Base-by-base conservation (phyloP, 768 basidiomycete genomes). In the Lactarius quietus region DNA sequence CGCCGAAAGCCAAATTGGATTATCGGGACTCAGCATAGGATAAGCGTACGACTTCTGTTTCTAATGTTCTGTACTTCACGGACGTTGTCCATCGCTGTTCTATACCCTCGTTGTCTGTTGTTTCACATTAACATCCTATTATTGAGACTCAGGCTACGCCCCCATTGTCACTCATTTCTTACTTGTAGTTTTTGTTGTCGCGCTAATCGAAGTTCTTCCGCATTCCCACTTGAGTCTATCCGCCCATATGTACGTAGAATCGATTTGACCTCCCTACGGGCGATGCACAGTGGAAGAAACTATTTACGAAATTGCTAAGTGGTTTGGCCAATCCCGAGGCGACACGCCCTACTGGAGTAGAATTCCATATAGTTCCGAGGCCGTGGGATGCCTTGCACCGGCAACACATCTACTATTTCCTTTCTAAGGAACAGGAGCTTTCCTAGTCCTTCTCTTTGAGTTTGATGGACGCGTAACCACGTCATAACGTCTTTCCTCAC, bases 1-100 rank as follows among this genome's bases (percentile, higher is more conserved):
- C 33, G 45, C 41, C 41, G 31, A 56, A 65, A 29, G 29, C 28
- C 31, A 65, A 51, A 29, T 39, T 56, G 48, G 54, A 23, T 18
- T 28, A 5, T n/a, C n/a, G n/a, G n/a, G n/a, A n/a, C 23, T 28
- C 20, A 3, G 45, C 23, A 39, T 65, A 61, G 17, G 6, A 14
- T 12, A 23, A 23, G 7, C 6, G 5, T 18, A 8, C 17, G 10
- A 20, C 17, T 4, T 54, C 5, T 31, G 28, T 54, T 28, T 31
- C 3, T 10, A 20, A 5, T 54, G 15, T 31, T 29, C 8, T 54
- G 6, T 17, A 54, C n/a, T n/a, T 31, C 15, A 15, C 31, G 29
- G 17, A 7, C 9, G 17, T 3, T 12, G 12, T n/a, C 29, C 10
- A 10, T 54, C 29, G 28, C 31, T 54, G 29, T 54, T 18, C 10